Conservation (phyloP, 352 stramenopile species). For the Pythium sukuiense region DNA sequence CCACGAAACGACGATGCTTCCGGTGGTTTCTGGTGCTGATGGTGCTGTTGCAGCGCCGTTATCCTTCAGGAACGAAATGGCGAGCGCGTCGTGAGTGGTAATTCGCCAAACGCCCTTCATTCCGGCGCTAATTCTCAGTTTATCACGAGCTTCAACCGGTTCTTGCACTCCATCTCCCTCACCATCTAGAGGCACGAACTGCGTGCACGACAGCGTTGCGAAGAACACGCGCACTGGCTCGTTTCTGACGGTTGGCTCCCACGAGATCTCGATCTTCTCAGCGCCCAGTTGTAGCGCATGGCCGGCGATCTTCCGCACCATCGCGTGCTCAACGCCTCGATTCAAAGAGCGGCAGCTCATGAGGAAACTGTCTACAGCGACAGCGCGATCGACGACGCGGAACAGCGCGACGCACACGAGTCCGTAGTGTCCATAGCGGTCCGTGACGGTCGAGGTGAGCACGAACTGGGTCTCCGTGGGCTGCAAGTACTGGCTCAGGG, state of each 20-base stretch:
- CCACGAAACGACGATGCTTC: background rate
- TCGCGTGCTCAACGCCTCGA: slow-evolving; percentile 67
- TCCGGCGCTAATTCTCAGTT: slow-evolving; percentile 8
- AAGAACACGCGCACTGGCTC: slow-evolving; percentile 62
- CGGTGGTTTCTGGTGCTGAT: background rate
- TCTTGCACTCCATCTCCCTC: too few species aligned
- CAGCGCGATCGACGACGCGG: slow-evolving; percentile 11
- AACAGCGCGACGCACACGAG: slow-evolving; percentile 55
- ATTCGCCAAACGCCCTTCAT: slow-evolving; percentile 11
- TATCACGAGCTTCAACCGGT: background rate
- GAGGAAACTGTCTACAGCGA: slow-evolving; percentile 53
- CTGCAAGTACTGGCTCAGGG: slow-evolving; percentile 33
- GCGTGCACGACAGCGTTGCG: slow-evolving; percentile 25
- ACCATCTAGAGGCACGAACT: slow-evolving; percentile 6
- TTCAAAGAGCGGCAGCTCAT: slow-evolving; percentile 75
- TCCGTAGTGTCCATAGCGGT: slow-evolving; percentile 76
- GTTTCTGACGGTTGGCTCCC: slow-evolving; percentile 70
- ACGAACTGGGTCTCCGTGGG: slow-evolving; percentile 21
- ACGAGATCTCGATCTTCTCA: slow-evolving; percentile 26
- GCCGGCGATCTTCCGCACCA: slow-evolving; percentile 51
- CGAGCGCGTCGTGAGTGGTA: background rate
- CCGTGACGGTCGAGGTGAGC: slow-evolving; percentile 60
- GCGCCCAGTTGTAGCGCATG: slow-evolving; percentile 23
- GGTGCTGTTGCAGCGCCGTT: background rate
- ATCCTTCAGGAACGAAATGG: slow-evolving; percentile 19